Percentiles rank a stretch among this genome's conserved stretches.
Conservation (phyloP, 768 basidiomycete genomes). For the Mycena sanguinolenta region DNA sequence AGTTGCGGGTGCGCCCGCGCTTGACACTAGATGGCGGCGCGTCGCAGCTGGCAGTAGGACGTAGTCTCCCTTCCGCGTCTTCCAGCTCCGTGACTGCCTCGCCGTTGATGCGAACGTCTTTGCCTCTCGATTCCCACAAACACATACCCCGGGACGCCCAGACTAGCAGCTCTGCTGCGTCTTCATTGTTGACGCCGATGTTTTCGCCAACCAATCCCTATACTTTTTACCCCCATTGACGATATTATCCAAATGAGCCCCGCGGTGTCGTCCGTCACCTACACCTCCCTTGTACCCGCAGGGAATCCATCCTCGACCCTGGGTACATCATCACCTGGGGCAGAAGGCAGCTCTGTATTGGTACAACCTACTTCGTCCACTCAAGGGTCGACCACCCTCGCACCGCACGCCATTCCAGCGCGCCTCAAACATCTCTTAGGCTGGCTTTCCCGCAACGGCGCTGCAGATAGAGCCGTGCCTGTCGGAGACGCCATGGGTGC, state of each 20-base stretch:
- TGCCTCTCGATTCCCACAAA: too few relatives aligned
- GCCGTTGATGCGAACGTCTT: too few relatives aligned
- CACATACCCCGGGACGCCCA: too few relatives aligned
- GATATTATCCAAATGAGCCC: too few relatives aligned
- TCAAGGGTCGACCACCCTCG: too few relatives aligned
- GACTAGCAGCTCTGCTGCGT: too few relatives aligned
- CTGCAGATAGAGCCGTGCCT: not conserved
- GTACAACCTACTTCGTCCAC: not conserved
- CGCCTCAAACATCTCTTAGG: slow-evolving; percentile 10
- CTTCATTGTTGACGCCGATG: too few relatives aligned
- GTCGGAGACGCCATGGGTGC: not conserved
- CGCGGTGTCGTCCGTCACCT: too few relatives aligned
- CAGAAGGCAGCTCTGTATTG: not conserved
- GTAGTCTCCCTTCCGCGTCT: too few relatives aligned
- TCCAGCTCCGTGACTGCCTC: not conserved
- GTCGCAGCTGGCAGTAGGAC: not conserved
- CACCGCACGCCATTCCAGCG: not conserved
- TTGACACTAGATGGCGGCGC: slow-evolving; percentile 3
- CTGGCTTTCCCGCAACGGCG: not conserved
- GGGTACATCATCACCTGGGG: not conserved
- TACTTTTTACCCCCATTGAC: too few relatives aligned
- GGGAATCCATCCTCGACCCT: not conserved
- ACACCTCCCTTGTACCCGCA: too few relatives aligned
- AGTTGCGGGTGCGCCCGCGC: slow-evolving; percentile 10
- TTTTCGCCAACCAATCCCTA: too few relatives aligned